Base-by-base conservation (phyloP, 495 filamentous ascomycete genomes). In the Tuber magnatum region DNA sequence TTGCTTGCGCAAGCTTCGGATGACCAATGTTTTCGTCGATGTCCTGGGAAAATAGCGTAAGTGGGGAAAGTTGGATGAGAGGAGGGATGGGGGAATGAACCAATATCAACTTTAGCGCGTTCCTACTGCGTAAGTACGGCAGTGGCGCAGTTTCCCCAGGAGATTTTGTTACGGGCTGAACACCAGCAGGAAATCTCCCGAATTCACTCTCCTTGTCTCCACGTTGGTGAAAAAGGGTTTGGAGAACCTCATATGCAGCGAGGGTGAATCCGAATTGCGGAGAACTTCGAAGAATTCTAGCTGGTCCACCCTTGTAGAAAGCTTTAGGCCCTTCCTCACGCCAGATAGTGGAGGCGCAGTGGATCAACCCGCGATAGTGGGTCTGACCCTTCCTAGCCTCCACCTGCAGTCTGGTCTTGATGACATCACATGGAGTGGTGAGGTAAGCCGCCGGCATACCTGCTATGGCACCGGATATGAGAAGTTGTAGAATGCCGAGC, bases 361-460 rank as follows among this genome's bases (percentile, higher is more conserved):
- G 94, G 61, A 94, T 88, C n/a, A 99, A 86, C 41, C 90, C 90
- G 32, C 88, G 93, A 86, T 99, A 99, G 48, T 86, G 85, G 18
- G 90, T 90, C 76, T 99, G 96, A 71, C 95, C 95, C 85, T 97
- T 97, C 73, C 95, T 90, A 14, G 95, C 94, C 83, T 99, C 95
- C 74, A 99, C 95, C 82, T 99, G 95, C 74, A 99, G 86, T 83
- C 95, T 92, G 12, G 95, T 99, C 87, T 99, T 99, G 89, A 99
- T 97, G 76, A 99, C 95, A 83, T 99, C 95, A 85, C 92, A 97
- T 6, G 95, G 95, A 5, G 95, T 99, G 38, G 95, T 99, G 74
- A 99, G 87, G 85, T 99, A 99, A 9, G 95, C 95, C 3, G 95
- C 94, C 22, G 95, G 95, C 96, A 99, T 99, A 86, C 95, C 95